Conservation (phyloP, 371 early-diverging fungal species). For the Apophysomyces trapeziformis region DNA sequence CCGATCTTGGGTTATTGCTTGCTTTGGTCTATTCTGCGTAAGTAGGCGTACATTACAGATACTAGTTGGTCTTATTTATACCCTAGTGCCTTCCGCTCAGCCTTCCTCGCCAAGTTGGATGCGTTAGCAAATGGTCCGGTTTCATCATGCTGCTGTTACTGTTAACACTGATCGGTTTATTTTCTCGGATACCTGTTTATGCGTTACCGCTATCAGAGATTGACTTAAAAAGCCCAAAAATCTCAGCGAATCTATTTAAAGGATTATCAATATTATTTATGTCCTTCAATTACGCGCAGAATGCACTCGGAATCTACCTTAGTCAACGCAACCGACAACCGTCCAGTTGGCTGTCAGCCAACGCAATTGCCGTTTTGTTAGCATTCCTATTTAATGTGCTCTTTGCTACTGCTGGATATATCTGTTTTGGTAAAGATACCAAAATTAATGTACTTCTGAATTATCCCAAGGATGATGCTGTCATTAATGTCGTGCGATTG, state of each 20-base stretch:
- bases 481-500: conserved; percentile 53
- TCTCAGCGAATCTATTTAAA: conserved; percentile 30
- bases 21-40: conserved; percentile 44
- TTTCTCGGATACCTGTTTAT: conserved; percentile 52
- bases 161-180: conserved; percentile 44
- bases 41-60: conserved; percentile 12
- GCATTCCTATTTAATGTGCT: conserved; percentile 52
- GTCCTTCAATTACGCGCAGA: conserved; percentile 57
- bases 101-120: conserved; percentile 54
- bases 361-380: conserved; percentile 37
- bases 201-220: conserved; percentile 35
- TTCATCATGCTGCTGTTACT: conserved; percentile 50
- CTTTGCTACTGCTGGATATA: conserved; percentile 56
- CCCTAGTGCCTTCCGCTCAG: conserved; percentile 50
- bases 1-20: conserved; percentile 39
- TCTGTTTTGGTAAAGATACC: conserved; percentile 53
- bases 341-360: conserved; percentile 42
- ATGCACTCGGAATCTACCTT: conserved; percentile 52
- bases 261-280: conserved; percentile 58
- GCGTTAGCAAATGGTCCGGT: conserved; percentile 51
- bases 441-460: conserved; percentile 57
- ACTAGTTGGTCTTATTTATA: not conserved
- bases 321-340: conserved; percentile 42
- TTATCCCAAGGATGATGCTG: conserved; percentile 49
- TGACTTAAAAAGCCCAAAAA: conserved; percentile 37